Percentiles rank a stretch among this genome's conserved stretches.
Evolutionary conservation across 2,329 filamentous ascomycete genomes (phyloP).

Genomic region (Fusarium graminum): DNA sequence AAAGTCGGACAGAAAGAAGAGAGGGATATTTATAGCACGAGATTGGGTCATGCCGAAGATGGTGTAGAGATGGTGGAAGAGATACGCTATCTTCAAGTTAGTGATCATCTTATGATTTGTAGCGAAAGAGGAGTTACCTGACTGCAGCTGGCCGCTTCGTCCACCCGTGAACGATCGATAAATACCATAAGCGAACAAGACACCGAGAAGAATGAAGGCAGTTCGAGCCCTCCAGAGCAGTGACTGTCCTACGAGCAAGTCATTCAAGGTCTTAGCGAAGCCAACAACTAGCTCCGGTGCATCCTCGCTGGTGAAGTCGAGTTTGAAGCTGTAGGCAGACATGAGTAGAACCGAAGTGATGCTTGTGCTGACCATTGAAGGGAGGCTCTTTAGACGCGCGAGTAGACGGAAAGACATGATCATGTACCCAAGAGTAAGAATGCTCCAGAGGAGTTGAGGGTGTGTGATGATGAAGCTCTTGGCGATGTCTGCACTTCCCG

Average conservation of each 20-base stretch:
- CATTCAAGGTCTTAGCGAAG: slow-evolving; percentile 57
- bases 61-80: slow-evolving; percentile 77
- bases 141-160: slow-evolving; percentile 43
- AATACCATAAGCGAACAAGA: slow-evolving; percentile 56
- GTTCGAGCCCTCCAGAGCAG: slow-evolving; percentile 64
- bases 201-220: slow-evolving; percentile 63
- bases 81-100: slow-evolving; percentile 50
- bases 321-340: slow-evolving; percentile 83
- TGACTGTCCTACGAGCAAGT: slow-evolving; percentile 58
- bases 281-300: slow-evolving; percentile 82
- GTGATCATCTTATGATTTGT: not conserved
- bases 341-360: slow-evolving; percentile 59
- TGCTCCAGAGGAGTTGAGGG: slow-evolving; percentile 77
- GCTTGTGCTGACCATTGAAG: slow-evolving; percentile 57
- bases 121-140: slow-evolving; percentile 45
- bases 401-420: slow-evolving; percentile 65
- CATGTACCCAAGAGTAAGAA: slow-evolving; percentile 78
- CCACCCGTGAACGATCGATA: slow-evolving; percentile 55
- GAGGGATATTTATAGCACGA: slow-evolving; percentile 83
- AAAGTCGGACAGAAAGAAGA: slow-evolving; percentile 81
- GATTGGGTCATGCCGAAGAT: slow-evolving; percentile 90
- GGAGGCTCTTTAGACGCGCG: slow-evolving; percentile 57
- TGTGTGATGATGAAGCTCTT: slow-evolving; percentile 75
- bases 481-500: slow-evolving; percentile 89
- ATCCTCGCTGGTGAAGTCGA: slow-evolving; percentile 88